A percentile compares a stretch with the other conserved stretches of the same genome.
Conservation (phyloP, 1,284 basidiomycete genomes). For the Takashimella tepidaria region DNA sequence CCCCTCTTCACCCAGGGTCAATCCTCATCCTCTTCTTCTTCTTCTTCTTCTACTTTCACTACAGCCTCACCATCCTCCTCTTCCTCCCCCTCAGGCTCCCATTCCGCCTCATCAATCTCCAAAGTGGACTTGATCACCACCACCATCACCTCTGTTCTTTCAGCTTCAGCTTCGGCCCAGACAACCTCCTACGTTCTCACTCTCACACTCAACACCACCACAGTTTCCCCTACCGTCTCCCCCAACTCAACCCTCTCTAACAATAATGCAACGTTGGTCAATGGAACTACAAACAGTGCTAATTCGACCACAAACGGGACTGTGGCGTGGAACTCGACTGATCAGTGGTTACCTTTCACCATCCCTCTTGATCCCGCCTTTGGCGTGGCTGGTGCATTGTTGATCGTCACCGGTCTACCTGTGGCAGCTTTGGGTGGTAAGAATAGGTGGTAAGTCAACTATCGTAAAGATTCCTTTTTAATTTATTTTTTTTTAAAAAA, state of each 20-base stretch:
- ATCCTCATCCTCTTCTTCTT: conserved; percentile 4
- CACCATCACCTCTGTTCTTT: conserved; percentile 35
- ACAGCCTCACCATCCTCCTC: not conserved
- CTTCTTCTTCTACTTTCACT: conserved; percentile 1
- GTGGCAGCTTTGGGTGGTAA: conserved; percentile 88
- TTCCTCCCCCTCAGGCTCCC: not conserved
- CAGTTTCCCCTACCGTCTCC: conserved; percentile 5
- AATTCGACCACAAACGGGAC: conserved; percentile 22
- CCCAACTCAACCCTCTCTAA: conserved; percentile 22
- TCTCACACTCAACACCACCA: conserved; percentile 31
- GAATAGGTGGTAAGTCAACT: conserved; percentile 67
- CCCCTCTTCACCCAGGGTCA: not conserved
- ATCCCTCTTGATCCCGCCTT: conserved; percentile 82
- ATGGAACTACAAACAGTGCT: conserved; percentile 8
- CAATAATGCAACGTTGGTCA: conserved; percentile 12
- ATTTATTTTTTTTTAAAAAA: not conserved
- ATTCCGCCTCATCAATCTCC: conserved; percentile 4
- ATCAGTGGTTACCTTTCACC: conserved; percentile 48
- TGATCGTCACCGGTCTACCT: conserved; percentile 83
- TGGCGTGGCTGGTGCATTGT: conserved; percentile 77
- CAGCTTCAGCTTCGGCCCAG: conserved; percentile 18
- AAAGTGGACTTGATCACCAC: conserved; percentile 22
- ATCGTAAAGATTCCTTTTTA: not conserved
- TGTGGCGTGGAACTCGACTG: conserved; percentile 37
- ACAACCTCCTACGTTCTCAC: conserved; percentile 36